Conservation (phyloP, 2,329 filamentous ascomycete genomes). For the Diaporthe aspalathi region DNA sequence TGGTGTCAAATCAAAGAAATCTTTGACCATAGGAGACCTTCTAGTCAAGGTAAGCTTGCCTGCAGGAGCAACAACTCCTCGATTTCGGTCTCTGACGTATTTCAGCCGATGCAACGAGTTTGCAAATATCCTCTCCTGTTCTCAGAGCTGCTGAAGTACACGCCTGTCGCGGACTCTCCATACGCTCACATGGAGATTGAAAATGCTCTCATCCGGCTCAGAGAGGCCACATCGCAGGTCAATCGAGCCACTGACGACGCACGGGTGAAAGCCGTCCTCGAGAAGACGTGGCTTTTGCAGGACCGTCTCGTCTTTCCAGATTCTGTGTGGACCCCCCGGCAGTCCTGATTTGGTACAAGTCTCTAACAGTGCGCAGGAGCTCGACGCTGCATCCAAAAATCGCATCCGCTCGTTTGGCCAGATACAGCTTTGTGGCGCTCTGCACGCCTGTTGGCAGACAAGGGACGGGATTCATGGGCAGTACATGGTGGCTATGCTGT, state of each 20-base stretch:
- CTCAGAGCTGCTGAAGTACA: conserved; percentile 83
- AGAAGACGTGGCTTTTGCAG: conserved; percentile 87
- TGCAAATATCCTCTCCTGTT: conserved; percentile 93
- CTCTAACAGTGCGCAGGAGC: conserved; percentile 50
- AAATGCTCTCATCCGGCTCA: conserved; percentile 76
- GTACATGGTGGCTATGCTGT: conserved; percentile 89
- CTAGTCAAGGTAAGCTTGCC: conserved; percentile 78
- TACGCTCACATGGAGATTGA: conserved; percentile 84
- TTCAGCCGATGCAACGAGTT: conserved; percentile 84
- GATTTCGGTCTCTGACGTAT: conserved; percentile 51
- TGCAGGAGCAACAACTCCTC: conserved; percentile 48
- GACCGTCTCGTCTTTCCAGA: conserved; percentile 81
- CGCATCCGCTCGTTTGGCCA: conserved; percentile 85
- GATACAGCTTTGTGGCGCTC: conserved; percentile 81
- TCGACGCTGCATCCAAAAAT: conserved; percentile 66
- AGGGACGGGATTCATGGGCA: conserved; percentile 75
- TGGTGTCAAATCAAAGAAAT: conserved; percentile 74
- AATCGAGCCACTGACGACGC: conserved; percentile 86
- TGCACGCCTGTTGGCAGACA: conserved; percentile 86
- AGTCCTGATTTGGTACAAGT: conserved; percentile 41
- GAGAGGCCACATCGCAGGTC: conserved; percentile 81
- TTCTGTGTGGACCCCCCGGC: conserved; percentile 50
- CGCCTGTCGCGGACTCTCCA: conserved; percentile 86
- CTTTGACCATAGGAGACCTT: conserved; percentile 84
- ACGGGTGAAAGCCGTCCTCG: conserved; percentile 74